Percentiles rank a stretch among this genome's conserved stretches.
Conservation (phyloP, 139 green algal genomes). For the Dunaliella primolecta region DNA sequence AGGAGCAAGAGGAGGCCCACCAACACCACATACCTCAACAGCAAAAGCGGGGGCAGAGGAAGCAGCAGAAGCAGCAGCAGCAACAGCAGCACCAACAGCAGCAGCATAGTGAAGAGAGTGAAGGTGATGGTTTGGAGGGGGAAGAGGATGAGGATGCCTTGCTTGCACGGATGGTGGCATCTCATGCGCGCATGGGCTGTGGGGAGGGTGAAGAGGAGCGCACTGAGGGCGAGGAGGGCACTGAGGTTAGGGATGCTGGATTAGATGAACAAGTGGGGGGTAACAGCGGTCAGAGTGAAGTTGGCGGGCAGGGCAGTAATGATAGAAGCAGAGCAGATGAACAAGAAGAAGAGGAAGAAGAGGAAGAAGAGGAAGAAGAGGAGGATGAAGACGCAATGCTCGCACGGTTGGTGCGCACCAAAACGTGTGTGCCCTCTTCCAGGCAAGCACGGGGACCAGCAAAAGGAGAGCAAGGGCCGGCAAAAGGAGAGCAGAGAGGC, state of each 20-base stretch:
- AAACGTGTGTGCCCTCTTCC: conserved; percentile 8
- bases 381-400: conserved; percentile 39
- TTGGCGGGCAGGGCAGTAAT: not conserved
- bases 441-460: not conserved
- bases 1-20: too few relatives aligned
- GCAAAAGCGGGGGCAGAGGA: not conserved
- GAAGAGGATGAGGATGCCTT: conserved; percentile 10
- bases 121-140: conserved; percentile 31
- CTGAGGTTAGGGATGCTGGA: too few relatives aligned
- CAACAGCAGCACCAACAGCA: conserved; percentile 16
- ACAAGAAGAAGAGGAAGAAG: conserved; percentile 35
- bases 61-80: conserved; percentile 13
- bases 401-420: conserved; percentile 16
- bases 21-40: not conserved
- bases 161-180: not conserved
- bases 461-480: too few relatives aligned
- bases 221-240: too few relatives aligned
- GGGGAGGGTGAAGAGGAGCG: not conserved
- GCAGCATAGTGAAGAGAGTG: conserved; percentile 19
- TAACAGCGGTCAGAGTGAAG: too few relatives aligned
- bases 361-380: conserved; percentile 23
- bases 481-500: too few relatives aligned
- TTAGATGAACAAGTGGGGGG: too few relatives aligned
- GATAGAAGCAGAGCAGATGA: not conserved
- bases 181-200: not conserved